Base-by-base conservation (phyloP, 192 early-diverging fungal genomes). In the Umbelopsis sp. region DNA sequence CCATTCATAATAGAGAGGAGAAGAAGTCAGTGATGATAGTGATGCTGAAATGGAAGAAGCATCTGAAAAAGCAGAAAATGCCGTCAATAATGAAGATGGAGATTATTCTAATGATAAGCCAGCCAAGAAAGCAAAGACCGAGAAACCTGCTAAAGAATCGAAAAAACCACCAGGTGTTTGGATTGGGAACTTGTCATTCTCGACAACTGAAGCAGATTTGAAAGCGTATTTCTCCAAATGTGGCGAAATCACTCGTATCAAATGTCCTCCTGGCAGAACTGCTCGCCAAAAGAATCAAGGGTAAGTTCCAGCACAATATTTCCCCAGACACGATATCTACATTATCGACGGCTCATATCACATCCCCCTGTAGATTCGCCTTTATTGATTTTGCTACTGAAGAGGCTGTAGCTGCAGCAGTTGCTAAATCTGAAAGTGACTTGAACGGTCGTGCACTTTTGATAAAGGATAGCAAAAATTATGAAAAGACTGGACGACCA, bases 131-230 rank as follows among this genome's bases (percentile, higher is more conserved):
- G 47, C 65, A 31, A 80, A 82, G 54, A 68, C 77, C 32, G 68
- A 76, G 25, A 81, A 84, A 69, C 20, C 20, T 1, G 72, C 79
- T 29, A 74, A 74, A 22, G 68, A 68, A 54, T 68, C 74, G 26
- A 81, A 79, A 70, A 73, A 79, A 56, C 80, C 85, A 43, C 85
- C 82, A 45, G 88, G 88, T 43, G 82, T 91, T 49, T 92, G 91
- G 91, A 87, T 92, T 52, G 91, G 91, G 2, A 92, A 92, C 73
- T 77, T 92, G 25, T 81, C 87, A 2, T 92, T 84, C 72, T 68
- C 85, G 8, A 86, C 86, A 17, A 83, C 86, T 0, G 78, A 81
- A 38, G 85, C 86, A 49, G 75, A 83, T 3, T 67, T 92, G 45
- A 71, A 76, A 25, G 78, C 84, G 67, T 91, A 89, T 73, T 87